These are phyloP conservation scores for Fennellomyces sp. DNA, from an alignment of 371 early-diverging fungal species.

Conservation along the genomic window DNA sequence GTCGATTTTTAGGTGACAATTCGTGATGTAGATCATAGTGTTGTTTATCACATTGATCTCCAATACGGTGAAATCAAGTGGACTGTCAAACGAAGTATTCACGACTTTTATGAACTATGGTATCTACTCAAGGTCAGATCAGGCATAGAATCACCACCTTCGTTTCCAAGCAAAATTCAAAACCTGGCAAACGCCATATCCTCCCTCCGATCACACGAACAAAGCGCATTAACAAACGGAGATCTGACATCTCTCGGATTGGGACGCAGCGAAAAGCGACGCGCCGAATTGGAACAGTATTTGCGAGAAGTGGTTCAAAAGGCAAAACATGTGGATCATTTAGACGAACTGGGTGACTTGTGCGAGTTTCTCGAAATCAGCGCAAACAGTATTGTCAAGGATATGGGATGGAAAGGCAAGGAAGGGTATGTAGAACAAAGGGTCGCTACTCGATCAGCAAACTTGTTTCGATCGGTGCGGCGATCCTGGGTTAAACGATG, in stretches of 20 bases:
- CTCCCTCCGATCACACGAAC: neutral
- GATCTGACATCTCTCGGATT: conserved; percentile 32
- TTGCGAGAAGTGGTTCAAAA: conserved; percentile 56
- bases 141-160: conserved; percentile 22
- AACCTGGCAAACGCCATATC: conserved; percentile 29
- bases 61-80: conserved; percentile 84
- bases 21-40: conserved; percentile 39
- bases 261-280: conserved; percentile 48
- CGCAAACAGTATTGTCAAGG: conserved; percentile 67
- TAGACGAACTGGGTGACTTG: conserved; percentile 60
- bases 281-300: conserved; percentile 66
- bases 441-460: conserved; percentile 21
- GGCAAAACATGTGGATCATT: conserved; percentile 27
- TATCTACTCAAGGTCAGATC: conserved; percentile 52
- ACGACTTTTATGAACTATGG: conserved; percentile 75
- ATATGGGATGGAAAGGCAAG: conserved; percentile 87
- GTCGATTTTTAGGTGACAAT: conserved; percentile 24
- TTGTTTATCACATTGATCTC: conserved; percentile 65
- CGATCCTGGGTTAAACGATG: conserved; percentile 66
- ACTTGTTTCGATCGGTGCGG: conserved; percentile 20
- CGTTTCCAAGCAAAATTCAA: conserved; percentile 43
- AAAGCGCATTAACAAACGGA: neutral
- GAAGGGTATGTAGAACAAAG: conserved; percentile 74
- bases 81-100: conserved; percentile 66
- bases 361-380: conserved; percentile 82